A percentile compares a stretch with the other conserved stretches of the same genome.
These are phyloP conservation scores for Glycine soja DNA, from an alignment of 306 rosid genomes.

Conservation along the genomic window DNA sequence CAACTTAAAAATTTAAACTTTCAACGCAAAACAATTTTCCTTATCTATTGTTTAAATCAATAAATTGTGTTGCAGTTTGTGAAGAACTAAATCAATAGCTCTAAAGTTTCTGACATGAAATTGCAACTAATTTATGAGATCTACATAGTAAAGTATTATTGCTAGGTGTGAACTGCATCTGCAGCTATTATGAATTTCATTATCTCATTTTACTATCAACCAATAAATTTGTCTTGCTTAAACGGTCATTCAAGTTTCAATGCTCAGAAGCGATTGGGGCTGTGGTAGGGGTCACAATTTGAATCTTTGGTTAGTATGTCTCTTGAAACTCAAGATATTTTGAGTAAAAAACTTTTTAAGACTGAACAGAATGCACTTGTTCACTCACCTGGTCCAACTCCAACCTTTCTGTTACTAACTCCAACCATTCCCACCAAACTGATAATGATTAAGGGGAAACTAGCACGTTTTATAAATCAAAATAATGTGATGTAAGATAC, in stretches of 20 bases:
- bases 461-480: constrained; percentile 26
- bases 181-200: neutral
- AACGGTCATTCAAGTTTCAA: constrained; percentile 14
- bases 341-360: neutral
- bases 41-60: neutral
- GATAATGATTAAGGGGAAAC: constrained; percentile 27
- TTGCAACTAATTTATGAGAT: neutral
- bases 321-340: neutral
- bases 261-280: neutral
- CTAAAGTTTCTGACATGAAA: constrained; percentile 1
- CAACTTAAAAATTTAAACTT: neutral
- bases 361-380: constrained; percentile 14
- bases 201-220: neutral
- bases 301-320: constrained; percentile 31
- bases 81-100: neutral
- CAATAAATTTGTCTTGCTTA: constrained; percentile 14
- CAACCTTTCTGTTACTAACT: constrained; percentile 1
- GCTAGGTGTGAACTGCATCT: neutral
- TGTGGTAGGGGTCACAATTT: constrained; percentile 9
- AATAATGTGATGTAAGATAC: neutral
- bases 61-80: neutral
- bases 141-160: neutral
- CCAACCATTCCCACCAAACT: constrained; percentile 45
- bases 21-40: neutral
- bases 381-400: constrained; percentile 17